Evolutionary conservation across 2,329 filamentous ascomycete species (phyloP).

Genomic region (Colletotrichum sp.): DNA sequence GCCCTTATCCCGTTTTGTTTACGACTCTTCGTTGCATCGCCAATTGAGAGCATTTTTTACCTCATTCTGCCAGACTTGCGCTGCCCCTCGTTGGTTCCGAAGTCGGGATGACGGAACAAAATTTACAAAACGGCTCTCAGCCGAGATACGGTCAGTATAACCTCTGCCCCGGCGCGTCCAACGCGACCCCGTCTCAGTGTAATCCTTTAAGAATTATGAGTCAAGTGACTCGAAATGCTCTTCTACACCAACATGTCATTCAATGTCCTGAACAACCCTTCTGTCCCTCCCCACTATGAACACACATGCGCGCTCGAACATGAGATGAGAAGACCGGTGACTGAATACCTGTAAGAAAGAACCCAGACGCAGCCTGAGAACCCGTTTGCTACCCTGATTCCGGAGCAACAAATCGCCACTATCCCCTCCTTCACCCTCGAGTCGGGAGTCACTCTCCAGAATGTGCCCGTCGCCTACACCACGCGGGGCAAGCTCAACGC

Average conservation of each 20-base stretch:
- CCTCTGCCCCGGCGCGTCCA: not conserved
- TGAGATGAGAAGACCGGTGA: slow-evolving; percentile 43
- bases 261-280: not conserved
- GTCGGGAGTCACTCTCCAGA: slow-evolving; percentile 82
- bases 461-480: slow-evolving; percentile 75
- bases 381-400: slow-evolving; percentile 84
- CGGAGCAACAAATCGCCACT: slow-evolving; percentile 85
- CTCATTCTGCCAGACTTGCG: not conserved
- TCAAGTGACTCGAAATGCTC: not conserved
- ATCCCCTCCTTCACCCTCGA: slow-evolving; percentile 92
- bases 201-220: not conserved
- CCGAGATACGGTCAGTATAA: slow-evolving; percentile 37
- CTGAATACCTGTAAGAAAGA: slow-evolving; percentile 74
- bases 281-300: not conserved
- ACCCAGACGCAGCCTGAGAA: slow-evolving; percentile 81
- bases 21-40: not conserved
- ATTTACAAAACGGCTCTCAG: slow-evolving; percentile 22
- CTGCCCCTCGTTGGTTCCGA: slow-evolving; percentile 15
- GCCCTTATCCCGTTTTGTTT: not conserved
- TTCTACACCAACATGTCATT: not conserved
- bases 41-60: not conserved
- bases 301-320: not conserved
- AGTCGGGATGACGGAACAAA: slow-evolving; percentile 29
- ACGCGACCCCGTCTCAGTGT: not conserved
- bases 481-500: slow-evolving; percentile 66